Evolutionary conservation across 352 stramenopile species (phyloP).

Genomic region (Pythium plurisporium): DNA sequence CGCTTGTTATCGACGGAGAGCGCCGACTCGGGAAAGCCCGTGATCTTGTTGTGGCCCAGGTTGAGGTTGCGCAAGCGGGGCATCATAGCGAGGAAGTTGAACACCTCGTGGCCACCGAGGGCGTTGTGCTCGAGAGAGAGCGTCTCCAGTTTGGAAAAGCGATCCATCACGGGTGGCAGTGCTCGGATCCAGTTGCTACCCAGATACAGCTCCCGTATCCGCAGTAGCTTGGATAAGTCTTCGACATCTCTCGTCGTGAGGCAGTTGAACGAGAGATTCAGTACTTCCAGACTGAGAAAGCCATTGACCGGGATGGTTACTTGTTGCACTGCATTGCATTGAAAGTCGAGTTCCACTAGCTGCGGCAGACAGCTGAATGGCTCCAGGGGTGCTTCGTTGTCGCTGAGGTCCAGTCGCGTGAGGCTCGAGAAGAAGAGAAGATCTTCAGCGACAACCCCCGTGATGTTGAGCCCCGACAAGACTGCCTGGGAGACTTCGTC

Average conservation of each 20-base stretch:
- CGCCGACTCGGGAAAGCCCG: conserved; percentile 59
- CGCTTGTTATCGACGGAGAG: conserved; percentile 58
- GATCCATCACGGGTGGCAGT: conserved; percentile 71
- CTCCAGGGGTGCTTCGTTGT: conserved; percentile 73
- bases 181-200: conserved; percentile 67
- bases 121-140: conserved; percentile 79
- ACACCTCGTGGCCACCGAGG: conserved; percentile 58
- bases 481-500: conserved; percentile 66
- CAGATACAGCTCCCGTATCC: conserved; percentile 74
- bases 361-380: conserved; percentile 62
- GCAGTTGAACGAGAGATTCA: conserved; percentile 83
- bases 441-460: conserved; percentile 59
- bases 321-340: conserved; percentile 68
- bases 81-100: conserved; percentile 61
- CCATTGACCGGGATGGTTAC: conserved; percentile 36
- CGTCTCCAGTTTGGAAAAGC: conserved; percentile 67
- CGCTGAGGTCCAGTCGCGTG: conserved; percentile 69
- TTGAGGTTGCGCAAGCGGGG: conserved; percentile 70
- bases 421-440: conserved; percentile 78
- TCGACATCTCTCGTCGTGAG: conserved; percentile 54
- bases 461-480: conserved; percentile 58
- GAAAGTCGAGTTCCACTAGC: conserved; percentile 68
- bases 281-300: conserved; percentile 66
- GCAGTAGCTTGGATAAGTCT: conserved; percentile 64
- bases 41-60: conserved; percentile 78